These are phyloP conservation scores for Macrocybe gigantea DNA, from an alignment of 768 basidiomycete genomes.

Conservation along the genomic window DNA sequence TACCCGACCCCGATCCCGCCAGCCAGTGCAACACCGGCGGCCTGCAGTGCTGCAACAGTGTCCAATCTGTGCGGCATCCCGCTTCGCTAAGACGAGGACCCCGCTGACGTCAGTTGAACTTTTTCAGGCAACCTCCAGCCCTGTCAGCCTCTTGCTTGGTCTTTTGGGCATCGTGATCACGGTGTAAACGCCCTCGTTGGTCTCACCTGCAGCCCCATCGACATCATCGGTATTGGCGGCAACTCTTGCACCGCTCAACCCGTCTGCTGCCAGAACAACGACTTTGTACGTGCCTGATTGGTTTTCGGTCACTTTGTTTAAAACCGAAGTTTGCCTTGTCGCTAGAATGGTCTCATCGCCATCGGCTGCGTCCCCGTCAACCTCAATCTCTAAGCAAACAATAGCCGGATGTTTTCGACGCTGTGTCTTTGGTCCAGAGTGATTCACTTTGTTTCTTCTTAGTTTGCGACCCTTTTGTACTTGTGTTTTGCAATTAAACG, in stretches of 20 bases:
- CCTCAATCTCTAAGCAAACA: conserved; percentile 3
- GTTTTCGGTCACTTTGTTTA: too few relatives aligned
- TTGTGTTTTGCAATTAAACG: too few relatives aligned
- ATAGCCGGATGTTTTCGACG: too few relatives aligned
- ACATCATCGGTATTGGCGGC: conserved; percentile 6
- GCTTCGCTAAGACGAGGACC: too few relatives aligned
- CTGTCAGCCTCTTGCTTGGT: conserved; percentile 3
- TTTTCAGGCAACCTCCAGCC: background rate
- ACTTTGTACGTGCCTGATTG: conserved; percentile 8
- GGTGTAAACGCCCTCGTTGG: background rate
- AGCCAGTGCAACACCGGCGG: conserved; percentile 13
- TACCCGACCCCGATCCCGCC: background rate
- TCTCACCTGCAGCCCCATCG: conserved; percentile 7
- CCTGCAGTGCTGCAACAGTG: conserved; percentile 14
- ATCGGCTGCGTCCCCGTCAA: conserved; percentile 13
- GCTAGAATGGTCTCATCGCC: conserved; percentile 10
- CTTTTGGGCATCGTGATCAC: conserved; percentile 8
- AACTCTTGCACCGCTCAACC: conserved; percentile 9
- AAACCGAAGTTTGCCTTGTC: background rate
- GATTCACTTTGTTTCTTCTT: too few relatives aligned
- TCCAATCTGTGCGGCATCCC: conserved; percentile 3
- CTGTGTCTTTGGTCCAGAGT: too few relatives aligned
- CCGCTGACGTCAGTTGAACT: too few relatives aligned
- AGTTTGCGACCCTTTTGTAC: too few relatives aligned
- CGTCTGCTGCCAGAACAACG: conserved; percentile 14